Base-by-base conservation (phyloP, 2,329 filamentous ascomycete genomes). In the Scolecobasidium constrictum region DNA sequence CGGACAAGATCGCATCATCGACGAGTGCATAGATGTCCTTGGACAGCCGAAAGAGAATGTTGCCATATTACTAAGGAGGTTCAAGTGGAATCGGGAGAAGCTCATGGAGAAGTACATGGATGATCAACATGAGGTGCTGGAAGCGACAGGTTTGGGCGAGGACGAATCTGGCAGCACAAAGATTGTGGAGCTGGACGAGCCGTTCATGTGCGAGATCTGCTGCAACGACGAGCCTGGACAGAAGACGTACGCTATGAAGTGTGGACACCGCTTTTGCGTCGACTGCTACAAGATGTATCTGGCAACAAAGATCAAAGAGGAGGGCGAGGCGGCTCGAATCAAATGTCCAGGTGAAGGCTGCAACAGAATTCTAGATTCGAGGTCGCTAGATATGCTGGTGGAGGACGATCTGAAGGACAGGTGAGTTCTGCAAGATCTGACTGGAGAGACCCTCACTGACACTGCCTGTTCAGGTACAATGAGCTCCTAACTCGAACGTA, bases 61-160 rank as follows among this genome's bases (percentile, higher is more conserved):
- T 0, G 90, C 88, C 18, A 95, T 98, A 42, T 71, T 98, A 33
- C 69, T 98, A 46, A 82, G 92, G 37, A 77, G 92, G 62, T 86
- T 85, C 53, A 77, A 87, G 56, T 98, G 92, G 92, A 96, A 96
- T 63, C 92, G 94, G 61, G 92, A 98, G 59, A 80, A 85, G 31
- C 62, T 98, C 51, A 88, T 96, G 45, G 92, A 98, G 56, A 81
- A 86, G 49, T 96, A 96, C 62, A 95, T 98, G 88, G 90, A 98
- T 50, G 76, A 77, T 40, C 79, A 83, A 3, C 78, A 83, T 46
- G 77, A 82, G 55, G 77, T 92, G 2, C 67, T 96, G 23, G 87
- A 94, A 54, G 80, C 79, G 47, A 88, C 90, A 12, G 92, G 92
- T 1, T 66, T 98, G 21, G 82, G 81, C 26, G 74, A 79, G 43